These are phyloP conservation scores for Leersia perrieri DNA, from an alignment of 176 grass and related monocot species.

Conservation along the genomic window DNA sequence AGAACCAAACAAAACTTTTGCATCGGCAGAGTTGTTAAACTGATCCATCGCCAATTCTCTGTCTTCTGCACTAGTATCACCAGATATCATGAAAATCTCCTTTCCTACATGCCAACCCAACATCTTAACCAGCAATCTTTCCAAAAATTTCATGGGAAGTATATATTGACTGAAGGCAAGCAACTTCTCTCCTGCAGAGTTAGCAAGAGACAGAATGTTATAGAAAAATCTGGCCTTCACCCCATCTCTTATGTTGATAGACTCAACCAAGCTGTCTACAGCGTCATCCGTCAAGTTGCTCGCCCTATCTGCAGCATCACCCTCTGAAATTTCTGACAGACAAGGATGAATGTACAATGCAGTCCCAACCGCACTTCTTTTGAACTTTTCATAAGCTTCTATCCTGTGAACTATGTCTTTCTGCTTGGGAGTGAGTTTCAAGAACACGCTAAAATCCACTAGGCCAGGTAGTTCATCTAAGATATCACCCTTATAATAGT, in stretches of 20 bases:
- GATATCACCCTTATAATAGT: conserved; percentile 94
- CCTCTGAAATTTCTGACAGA: conserved; percentile 71
- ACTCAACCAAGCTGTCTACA: conserved; percentile 55
- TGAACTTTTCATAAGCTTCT: conserved; percentile 76
- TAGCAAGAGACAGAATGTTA: conserved; percentile 72
- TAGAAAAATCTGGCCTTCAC: conserved; percentile 89
- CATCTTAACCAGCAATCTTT: conserved; percentile 66
- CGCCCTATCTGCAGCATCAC: conserved; percentile 53
- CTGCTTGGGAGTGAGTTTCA: conserved; percentile 69
- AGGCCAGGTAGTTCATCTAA: conserved; percentile 93
- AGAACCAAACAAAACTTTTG: conserved; percentile 91
- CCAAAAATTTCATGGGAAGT: conserved; percentile 86
- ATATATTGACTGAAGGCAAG: conserved; percentile 92
- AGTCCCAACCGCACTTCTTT: conserved; percentile 59
- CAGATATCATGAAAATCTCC: conserved; percentile 89
- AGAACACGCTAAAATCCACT: conserved; percentile 74
- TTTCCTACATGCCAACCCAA: conserved; percentile 84
- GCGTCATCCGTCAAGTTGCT: conserved; percentile 39
- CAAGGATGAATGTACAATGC: conserved; percentile 78
- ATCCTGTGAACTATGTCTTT: conserved; percentile 52
- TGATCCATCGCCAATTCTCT: conserved; percentile 71
- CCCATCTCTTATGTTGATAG: conserved; percentile 60
- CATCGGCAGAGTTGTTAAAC: conserved; percentile 80
- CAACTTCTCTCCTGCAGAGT: conserved; percentile 77
- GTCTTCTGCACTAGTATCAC: conserved; percentile 68